Evolutionary conservation across 345 rosid genomes (phyloP), one percentile per base, ranked within the genome.

Genomic region (Dovyalis caffra): DNA sequence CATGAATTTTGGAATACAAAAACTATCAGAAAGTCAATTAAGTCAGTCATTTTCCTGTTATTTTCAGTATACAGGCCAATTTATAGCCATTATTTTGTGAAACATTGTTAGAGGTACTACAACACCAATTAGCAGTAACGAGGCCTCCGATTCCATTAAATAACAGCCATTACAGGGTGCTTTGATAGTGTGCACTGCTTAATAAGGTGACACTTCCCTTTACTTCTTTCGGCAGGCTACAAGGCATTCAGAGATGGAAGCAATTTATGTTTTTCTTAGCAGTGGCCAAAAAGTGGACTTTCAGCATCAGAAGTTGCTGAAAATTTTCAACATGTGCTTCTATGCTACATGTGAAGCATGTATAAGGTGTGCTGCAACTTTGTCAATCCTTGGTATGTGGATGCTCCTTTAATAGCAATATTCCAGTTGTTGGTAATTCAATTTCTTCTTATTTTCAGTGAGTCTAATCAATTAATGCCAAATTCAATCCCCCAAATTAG

Each of bases 171-270:
- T n/a, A n/a, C n/a, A n/a, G n/a, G n/a, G 47, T 11, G 47, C 47
- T 43, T 43, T 43, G 47, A 16, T 43, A 43, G 47, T 4, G 3
- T 43, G 47, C 47, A 11, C 14, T 43, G 16, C 31, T 5, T 35
- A 23, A 45, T 49, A 28, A 73, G 69, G 14, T 40, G 15, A 43
- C 3, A 49, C 15, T 43, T 25, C 20, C 37, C 33, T 64, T 69
- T 11, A 21, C 63, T 60, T 65, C 31, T 38, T 62, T 47, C 49
- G 25, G 57, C 70, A 91, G 92, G 99, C 96, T 38, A 86, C 94
- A 33, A 93, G 93, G 80, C 96, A 95, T 87, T 97, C 97, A 12
- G 98, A 93, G 86, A 95, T 91, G 97, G 98, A 95, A 76, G 96
- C 95, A 68, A 85, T 87, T 72, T 95, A 95, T 79, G 29, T 74